Evolutionary conservation across 805 yeast species (phyloP), one percentile per base, ranked within the genome.

Genomic region (Candida methanosorbosa): DNA sequence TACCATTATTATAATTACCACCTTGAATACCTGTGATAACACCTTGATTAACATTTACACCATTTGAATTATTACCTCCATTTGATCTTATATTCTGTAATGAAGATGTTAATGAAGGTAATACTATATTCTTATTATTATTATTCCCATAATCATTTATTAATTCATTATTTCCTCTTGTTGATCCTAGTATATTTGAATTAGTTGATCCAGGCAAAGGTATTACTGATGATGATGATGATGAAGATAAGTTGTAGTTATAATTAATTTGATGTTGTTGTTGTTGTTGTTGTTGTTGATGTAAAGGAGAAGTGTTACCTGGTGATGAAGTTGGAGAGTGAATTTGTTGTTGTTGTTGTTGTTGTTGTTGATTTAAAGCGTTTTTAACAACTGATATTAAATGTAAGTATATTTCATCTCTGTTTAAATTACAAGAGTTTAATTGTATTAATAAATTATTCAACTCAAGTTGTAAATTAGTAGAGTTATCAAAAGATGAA

Each of bases 381-480:
- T 46, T 49, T 31, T 43, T 49, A 29, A 52, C 42, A 21, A 45
- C 35, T 12, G 38, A 28, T 16, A 53, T 46, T 18, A 53, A 44
- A 32, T 39, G 43, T 31, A 39, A 34, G 30, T 49, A 54, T 11
- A 51, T 40, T 19, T 48, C 55, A 34, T 52, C 57, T 36, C 51
- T 54, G 23, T 42, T 35, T 13, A 29, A 11, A 12, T 45, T 31
- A 5, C 49, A 42, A 11, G 50, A 41, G 36, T 48, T 50, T 25
- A 54, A 38, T 18, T 52, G 54, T n/a, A 52, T 44, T 26, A 54
- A 40, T 28, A 54, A 33, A 37, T 45, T 49, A 38, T 48, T 49
- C 31, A 54, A 45, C 28, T 54, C 55, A 27, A 54, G 33, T 36
- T 52, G 57, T 14, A 54, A 42, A 12, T 32, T 21, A 27, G 24